Conservation (phyloP, 345 rosid genomes). For the Populus alba region DNA sequence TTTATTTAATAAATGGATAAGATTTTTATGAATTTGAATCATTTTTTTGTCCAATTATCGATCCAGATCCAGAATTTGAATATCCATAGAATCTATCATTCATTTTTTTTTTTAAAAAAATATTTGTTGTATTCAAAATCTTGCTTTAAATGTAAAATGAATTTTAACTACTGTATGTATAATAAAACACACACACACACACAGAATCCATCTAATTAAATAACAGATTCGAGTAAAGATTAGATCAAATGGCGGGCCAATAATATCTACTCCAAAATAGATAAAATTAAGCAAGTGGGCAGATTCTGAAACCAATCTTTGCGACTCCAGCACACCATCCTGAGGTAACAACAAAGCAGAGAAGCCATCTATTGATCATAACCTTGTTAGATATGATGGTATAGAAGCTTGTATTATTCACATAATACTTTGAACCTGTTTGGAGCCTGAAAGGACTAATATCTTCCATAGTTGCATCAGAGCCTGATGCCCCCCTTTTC, state of each 20-base stretch:
- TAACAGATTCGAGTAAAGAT: too few relatives aligned
- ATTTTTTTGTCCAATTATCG: too few relatives aligned
- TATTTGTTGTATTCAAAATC: too few relatives aligned
- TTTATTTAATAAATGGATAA: too few relatives aligned
- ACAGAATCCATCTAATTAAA: too few relatives aligned
- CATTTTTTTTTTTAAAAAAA: too few relatives aligned
- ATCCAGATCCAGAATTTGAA: too few relatives aligned
- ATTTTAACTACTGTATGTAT: too few relatives aligned
- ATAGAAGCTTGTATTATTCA: slow-evolving; percentile 6
- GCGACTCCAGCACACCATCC: slow-evolving; percentile 2
- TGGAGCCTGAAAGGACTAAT: not conserved
- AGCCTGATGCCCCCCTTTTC: not conserved
- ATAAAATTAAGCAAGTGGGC: slow-evolving; percentile 27
- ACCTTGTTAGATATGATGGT: not conserved
- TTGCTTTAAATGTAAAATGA: too few relatives aligned
- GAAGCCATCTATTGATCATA: not conserved
- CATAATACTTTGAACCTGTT: slow-evolving; percentile 5
- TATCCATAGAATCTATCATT: too few relatives aligned
- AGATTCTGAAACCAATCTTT: slow-evolving; percentile 2
- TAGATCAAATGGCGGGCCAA: not conserved
- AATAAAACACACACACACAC: too few relatives aligned
- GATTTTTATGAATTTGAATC: too few relatives aligned
- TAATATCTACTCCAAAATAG: not conserved
- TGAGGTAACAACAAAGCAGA: slow-evolving; percentile 1
- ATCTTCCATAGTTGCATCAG: not conserved